These are phyloP conservation scores for Rhizomucor miehei DNA, from an alignment of 371 early-diverging fungal species.

Conservation along the genomic window DNA sequence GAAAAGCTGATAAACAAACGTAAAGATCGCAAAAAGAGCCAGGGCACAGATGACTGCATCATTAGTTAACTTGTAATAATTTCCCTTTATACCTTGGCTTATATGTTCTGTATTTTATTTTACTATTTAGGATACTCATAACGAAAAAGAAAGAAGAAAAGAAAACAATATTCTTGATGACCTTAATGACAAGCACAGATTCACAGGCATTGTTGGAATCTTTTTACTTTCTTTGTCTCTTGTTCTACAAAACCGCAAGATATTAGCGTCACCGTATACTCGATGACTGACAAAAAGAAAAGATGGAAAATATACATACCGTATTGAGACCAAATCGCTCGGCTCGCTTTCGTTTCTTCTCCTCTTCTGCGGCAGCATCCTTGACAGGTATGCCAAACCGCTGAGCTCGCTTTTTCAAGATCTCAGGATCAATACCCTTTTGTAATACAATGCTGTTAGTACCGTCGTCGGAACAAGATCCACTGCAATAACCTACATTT, in stretches of 20 bases:
- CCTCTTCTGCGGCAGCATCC: constrained; percentile 53
- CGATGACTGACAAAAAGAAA: no score
- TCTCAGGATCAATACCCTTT: constrained; percentile 41
- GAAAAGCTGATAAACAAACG: constrained; percentile 16
- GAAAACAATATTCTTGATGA: neutral
- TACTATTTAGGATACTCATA: neutral
- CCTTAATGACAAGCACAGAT: neutral
- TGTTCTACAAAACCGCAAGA: neutral
- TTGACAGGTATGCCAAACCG: constrained; percentile 41
- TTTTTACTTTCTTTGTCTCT: neutral
- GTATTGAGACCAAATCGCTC: constrained; percentile 48
- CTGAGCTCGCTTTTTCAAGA: constrained; percentile 48
- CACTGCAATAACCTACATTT: neutral
- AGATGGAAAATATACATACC: constrained; percentile 12
- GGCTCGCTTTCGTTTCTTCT: constrained; percentile 65
- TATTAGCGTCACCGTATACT: neutral
- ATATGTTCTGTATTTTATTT: neutral
- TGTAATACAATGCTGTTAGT: neutral
- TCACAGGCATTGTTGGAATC: neutral
- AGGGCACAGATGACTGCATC: constrained; percentile 20
- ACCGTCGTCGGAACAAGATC: no score
- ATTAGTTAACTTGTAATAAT: constrained; percentile 12
- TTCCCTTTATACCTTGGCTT: neutral
- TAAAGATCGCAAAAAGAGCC: constrained; percentile 11
- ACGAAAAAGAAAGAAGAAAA: neutral